Conservation (phyloP, 129 eudicot genomes). For the Chrysanthemum lavandulifolium region DNA sequence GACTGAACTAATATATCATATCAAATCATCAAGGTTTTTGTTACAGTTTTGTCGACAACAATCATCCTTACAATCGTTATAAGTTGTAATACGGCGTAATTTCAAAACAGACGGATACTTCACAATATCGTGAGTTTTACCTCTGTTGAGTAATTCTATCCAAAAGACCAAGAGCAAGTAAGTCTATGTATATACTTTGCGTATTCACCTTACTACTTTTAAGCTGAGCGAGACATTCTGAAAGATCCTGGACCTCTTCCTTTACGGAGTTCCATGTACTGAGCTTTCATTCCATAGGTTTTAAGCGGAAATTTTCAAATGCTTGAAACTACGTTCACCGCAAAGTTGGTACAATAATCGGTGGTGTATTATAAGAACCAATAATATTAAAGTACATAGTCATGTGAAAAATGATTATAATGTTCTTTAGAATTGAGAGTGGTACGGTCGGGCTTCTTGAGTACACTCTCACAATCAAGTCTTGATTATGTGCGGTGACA, state of each 20-base stretch:
- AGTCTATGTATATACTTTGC: slow-evolving; percentile 17
- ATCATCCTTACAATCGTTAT: slow-evolving; percentile 19
- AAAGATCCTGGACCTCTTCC: slow-evolving; percentile 49
- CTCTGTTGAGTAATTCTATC: slow-evolving; percentile 16
- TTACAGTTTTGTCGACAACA: slow-evolving; percentile 14
- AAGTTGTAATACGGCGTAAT: slow-evolving; percentile 13
- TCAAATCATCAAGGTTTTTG: not conserved
- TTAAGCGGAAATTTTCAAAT: slow-evolving; percentile 75
- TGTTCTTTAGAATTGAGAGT: not conserved
- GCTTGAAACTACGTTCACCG: slow-evolving; percentile 90
- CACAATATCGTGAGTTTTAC: slow-evolving; percentile 5
- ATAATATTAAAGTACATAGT: not conserved
- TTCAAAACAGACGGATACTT: not conserved
- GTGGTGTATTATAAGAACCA: not conserved
- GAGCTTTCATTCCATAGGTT: slow-evolving; percentile 62
- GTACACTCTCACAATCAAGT: slow-evolving; percentile 74
- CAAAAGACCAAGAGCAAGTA: slow-evolving; percentile 14
- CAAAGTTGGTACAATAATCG: not conserved
- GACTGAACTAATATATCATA: too few species aligned
- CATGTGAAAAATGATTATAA: not conserved
- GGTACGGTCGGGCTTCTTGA: slow-evolving; percentile 68
- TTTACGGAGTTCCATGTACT: slow-evolving; percentile 89
- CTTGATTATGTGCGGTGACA: slow-evolving; percentile 83
- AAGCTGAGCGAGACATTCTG: not conserved
- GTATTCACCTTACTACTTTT: slow-evolving; percentile 30